A percentile compares a stretch with the other conserved stretches of the same genome.
Conservation (phyloP, 352 stramenopile species). For the Globisporangium lucens region DNA sequence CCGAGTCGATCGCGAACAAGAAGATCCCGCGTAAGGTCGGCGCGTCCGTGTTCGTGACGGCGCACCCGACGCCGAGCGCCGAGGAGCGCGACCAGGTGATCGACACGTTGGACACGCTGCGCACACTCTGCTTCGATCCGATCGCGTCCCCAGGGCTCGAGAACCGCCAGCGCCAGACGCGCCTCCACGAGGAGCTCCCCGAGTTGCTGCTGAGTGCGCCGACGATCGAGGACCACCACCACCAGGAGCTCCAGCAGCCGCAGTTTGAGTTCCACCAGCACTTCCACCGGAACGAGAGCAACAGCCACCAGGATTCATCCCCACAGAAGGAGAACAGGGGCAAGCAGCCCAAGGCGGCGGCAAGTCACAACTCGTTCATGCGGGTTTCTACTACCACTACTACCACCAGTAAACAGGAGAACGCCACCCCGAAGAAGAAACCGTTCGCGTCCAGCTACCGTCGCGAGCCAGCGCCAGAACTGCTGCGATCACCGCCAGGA, state of each 20-base stretch:
- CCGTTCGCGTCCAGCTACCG: neutral
- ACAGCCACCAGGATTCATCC: neutral
- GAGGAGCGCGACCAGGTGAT: slow-evolving; percentile 32
- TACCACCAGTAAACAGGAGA: neutral
- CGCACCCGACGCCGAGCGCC: slow-evolving; percentile 30
- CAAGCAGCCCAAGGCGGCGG: neutral
- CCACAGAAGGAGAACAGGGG: slow-evolving; percentile 6
- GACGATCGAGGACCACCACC: neutral
- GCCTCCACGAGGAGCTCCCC: slow-evolving; percentile 10
- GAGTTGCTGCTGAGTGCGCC: slow-evolving; percentile 9
- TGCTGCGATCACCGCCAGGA: slow-evolving; percentile 14
- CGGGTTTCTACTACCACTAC: neutral
- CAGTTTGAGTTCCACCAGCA: neutral
- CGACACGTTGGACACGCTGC: slow-evolving; percentile 32
- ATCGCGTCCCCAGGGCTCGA: slow-evolving; percentile 4
- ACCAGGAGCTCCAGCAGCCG: neutral
- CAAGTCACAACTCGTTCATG: slow-evolving; percentile 1
- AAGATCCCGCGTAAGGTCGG: slow-evolving; percentile 68
- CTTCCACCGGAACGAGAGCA: neutral
- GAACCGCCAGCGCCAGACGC: slow-evolving; percentile 5
- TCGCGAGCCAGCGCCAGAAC: neutral
- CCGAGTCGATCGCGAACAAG: slow-evolving; percentile 50
- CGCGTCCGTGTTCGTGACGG: slow-evolving; percentile 55
- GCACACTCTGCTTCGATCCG: slow-evolving; percentile 33
- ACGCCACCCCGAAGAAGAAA: slow-evolving; percentile 7